Evolutionary conservation across 2,329 filamentous ascomycete species (phyloP).

Genomic region (Cytospora mali): DNA sequence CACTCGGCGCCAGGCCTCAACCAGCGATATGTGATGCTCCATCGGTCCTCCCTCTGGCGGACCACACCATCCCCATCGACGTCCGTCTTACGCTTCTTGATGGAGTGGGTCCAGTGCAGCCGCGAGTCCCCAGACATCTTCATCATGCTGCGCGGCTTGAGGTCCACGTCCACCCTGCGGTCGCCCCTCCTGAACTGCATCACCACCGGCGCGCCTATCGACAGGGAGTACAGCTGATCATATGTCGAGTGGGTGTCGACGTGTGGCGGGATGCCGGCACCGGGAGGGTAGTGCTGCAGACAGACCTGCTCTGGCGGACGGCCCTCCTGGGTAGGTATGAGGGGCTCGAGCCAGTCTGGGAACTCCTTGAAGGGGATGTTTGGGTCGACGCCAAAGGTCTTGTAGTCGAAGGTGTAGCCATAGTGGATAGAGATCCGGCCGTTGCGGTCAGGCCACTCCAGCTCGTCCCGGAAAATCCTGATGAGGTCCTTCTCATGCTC

Average conservation of each 20-base stretch:
- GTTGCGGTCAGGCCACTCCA: constrained; percentile 50
- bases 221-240: constrained; percentile 49
- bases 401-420: constrained; percentile 61
- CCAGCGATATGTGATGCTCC: constrained; percentile 61
- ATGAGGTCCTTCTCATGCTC: constrained; percentile 50
- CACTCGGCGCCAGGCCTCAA: constrained; percentile 49
- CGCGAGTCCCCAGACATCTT: constrained; percentile 53
- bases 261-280: constrained; percentile 62
- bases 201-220: constrained; percentile 45
- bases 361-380: constrained; percentile 53
- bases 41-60: constrained; percentile 47
- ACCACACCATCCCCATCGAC: constrained; percentile 43
- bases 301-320: constrained; percentile 60
- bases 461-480: constrained; percentile 46
- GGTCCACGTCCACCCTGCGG: constrained; percentile 46
- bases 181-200: constrained; percentile 47
- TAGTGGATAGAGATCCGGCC: constrained; percentile 56
- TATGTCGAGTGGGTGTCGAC: constrained; percentile 59
- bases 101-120: constrained; percentile 48
- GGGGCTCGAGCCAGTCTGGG: constrained; percentile 52
- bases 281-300: constrained; percentile 62
- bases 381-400: constrained; percentile 57
- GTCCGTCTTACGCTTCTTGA: constrained; percentile 46
- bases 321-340: constrained; percentile 48
- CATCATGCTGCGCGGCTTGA: constrained; percentile 53